Evolutionary conservation across 2,329 filamentous ascomycete species (phyloP).

Genomic region (Exophiala dermatitidis): DNA sequence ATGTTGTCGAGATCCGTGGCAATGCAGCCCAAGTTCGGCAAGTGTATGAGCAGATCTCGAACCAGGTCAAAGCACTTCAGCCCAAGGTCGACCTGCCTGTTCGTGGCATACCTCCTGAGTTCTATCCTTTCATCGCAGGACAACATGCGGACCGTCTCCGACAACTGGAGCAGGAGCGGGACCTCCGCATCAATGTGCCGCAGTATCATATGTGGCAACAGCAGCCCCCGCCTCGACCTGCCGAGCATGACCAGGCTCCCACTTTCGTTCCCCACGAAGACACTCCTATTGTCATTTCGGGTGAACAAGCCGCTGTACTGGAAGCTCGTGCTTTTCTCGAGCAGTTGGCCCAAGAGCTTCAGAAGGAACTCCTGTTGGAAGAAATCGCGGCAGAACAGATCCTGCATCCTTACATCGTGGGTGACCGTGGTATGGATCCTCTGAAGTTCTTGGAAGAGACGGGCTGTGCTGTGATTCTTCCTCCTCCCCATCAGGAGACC

Average conservation of each 20-base stretch:
- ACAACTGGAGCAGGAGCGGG: constrained; percentile 63
- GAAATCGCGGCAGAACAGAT: constrained; percentile 77
- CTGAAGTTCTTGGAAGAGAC: constrained; percentile 86
- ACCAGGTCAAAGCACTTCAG: constrained; percentile 79
- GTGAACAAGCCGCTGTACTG: constrained; percentile 76
- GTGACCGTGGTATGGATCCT: constrained; percentile 68
- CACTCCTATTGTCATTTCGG: constrained; percentile 74
- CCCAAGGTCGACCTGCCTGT: constrained; percentile 75
- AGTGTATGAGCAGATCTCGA: constrained; percentile 74
- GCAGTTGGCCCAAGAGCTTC: constrained; percentile 66
- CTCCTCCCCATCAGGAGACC: constrained; percentile 65
- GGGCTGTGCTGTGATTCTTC: constrained; percentile 80
- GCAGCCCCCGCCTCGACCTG: constrained; percentile 58
- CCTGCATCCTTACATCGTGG: constrained; percentile 90
- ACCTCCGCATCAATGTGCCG: constrained; percentile 75
- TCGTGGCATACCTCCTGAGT: constrained; percentile 78
- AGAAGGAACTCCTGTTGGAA: constrained; percentile 66
- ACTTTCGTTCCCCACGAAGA: constrained; percentile 65
- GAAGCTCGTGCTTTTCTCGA: constrained; percentile 75
- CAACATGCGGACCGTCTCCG: constrained; percentile 61
- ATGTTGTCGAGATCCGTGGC: constrained; percentile 84
- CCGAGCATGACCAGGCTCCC: constrained; percentile 57
- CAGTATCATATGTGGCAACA: constrained; percentile 67
- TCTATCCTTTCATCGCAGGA: constrained; percentile 91
- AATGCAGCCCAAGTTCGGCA: constrained; percentile 81